phyloP scores from a whole-genome alignment of 805 yeast genomes.

The Cephaloascus albidus region DNA sequence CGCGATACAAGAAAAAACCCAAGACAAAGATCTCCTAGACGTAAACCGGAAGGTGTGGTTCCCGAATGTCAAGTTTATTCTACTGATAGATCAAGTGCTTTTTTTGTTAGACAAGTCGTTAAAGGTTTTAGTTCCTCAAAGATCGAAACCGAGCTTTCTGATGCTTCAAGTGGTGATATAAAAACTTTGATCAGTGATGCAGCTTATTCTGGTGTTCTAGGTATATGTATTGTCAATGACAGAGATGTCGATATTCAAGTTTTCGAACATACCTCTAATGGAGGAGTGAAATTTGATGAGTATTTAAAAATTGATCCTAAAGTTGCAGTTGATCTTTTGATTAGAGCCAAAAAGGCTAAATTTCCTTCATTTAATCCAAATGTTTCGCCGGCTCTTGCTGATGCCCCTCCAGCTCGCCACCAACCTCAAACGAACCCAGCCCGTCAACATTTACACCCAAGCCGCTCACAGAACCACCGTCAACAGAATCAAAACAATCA shows the following conservation, averaged over 20 bases:
- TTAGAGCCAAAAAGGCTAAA: slow-evolving; percentile 25
- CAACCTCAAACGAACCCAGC: no score
- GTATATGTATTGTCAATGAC: slow-evolving; percentile 56
- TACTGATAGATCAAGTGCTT: slow-evolving; percentile 27
- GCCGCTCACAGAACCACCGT: not conserved
- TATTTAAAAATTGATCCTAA: slow-evolving; percentile 60
- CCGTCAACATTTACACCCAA: not conserved
- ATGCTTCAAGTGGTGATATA: slow-evolving; percentile 17
- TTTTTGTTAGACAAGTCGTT: slow-evolving; percentile 25
- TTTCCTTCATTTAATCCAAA: not conserved
- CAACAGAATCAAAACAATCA: not conserved
- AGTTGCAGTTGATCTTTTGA: slow-evolving; percentile 54
- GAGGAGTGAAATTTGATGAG: slow-evolving; percentile 77
- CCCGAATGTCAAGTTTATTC: slow-evolving; percentile 34
- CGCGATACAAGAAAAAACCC: slow-evolving; percentile 3
- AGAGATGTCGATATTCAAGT: slow-evolving; percentile 60
- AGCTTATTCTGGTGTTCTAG: slow-evolving; percentile 71
- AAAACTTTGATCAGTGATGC: slow-evolving; percentile 50
- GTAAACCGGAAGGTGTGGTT: slow-evolving; percentile 5
- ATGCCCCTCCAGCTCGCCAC: no score
- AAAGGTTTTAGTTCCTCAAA: slow-evolving; percentile 27
- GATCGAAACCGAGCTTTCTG: slow-evolving; percentile 25
- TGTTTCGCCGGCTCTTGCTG: not conserved
- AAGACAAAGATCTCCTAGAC: not conserved
- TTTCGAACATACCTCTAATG: slow-evolving; percentile 59